Evolutionary conservation across 202 grass and related monocot genomes (phyloP).

Genomic region (Setaria italica): DNA sequence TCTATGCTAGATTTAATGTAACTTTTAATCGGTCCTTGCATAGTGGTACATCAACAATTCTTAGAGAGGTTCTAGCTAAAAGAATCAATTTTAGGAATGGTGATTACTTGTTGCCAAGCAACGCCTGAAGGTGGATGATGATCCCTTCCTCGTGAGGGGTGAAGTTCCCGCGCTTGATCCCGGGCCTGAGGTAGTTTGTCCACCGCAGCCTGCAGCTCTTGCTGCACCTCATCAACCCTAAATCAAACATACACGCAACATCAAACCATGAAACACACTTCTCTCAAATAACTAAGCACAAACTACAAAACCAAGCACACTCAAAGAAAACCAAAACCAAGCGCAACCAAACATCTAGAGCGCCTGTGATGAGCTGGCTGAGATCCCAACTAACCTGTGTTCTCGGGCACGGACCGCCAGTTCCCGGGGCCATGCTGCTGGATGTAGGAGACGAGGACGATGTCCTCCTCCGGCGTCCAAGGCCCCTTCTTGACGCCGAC

Average conservation of each 20-base stretch:
- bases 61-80: not conserved
- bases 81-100: not conserved
- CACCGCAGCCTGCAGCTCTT: slow-evolving; percentile 88
- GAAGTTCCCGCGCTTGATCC: slow-evolving; percentile 80
- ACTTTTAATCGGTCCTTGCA: not conserved
- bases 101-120: slow-evolving; percentile 84
- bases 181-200: slow-evolving; percentile 78
- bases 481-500: slow-evolving; percentile 83
- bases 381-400: slow-evolving; percentile 52
- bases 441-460: slow-evolving; percentile 84
- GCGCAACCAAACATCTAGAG: not conserved
- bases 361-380: not conserved
- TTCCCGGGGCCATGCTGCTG: slow-evolving; percentile 89
- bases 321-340: not conserved
- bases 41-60: not conserved
- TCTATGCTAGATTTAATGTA: not conserved
- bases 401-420: slow-evolving; percentile 71
- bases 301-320: not conserved
- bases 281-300: not conserved
- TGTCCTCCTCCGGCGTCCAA: slow-evolving; percentile 88
- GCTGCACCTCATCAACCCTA: slow-evolving; percentile 89
- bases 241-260: not conserved
- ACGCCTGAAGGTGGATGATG: slow-evolving; percentile 80
- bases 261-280: not conserved
- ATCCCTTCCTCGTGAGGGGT: slow-evolving; percentile 76